phyloP scores from a whole-genome alignment of 305 asterid genomes.

The Fraxinus floribunda region DNA sequence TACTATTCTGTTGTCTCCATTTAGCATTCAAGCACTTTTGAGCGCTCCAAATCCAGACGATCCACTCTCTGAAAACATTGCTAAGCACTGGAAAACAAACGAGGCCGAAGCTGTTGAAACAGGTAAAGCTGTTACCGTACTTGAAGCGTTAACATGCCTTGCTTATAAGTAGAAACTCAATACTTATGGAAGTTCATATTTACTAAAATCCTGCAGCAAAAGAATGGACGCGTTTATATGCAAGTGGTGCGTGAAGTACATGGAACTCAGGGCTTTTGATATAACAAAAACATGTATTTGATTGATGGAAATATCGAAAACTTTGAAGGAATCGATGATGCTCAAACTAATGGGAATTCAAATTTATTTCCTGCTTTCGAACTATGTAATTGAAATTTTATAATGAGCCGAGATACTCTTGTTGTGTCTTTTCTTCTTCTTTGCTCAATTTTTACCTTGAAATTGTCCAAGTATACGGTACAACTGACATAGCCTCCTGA shows the following conservation, averaged over 20 bases:
- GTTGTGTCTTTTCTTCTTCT: neutral
- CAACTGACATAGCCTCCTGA: neutral
- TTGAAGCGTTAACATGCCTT: neutral
- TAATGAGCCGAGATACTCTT: neutral
- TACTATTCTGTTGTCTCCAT: slow-evolving; percentile 8
- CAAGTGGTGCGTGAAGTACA: slow-evolving; percentile 50
- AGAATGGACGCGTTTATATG: slow-evolving; percentile 67
- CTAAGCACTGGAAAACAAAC: slow-evolving; percentile 96
- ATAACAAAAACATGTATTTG: slow-evolving; percentile 37
- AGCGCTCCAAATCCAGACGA: slow-evolving; percentile 98
- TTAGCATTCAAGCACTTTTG: slow-evolving; percentile 93
- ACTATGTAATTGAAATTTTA: neutral
- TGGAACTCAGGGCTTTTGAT: slow-evolving; percentile 22
- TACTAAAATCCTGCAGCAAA: slow-evolving; percentile 45
- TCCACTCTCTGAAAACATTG: slow-evolving; percentile 92
- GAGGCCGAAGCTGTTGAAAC: slow-evolving; percentile 97
- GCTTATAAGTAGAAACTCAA: neutral
- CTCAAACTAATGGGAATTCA: slow-evolving; percentile 25
- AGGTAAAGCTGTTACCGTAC: slow-evolving; percentile 36
- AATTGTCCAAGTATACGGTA: neutral
- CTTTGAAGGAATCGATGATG: slow-evolving; percentile 34
- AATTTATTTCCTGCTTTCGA: slow-evolving; percentile 23
- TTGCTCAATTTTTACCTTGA: neutral
- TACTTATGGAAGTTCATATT: neutral
- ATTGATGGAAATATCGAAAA: slow-evolving; percentile 31